Evolutionary conservation across 164 flowering plant species (phyloP), one percentile per base, ranked within the genome.

Genomic region (Nelumbo lutea): DNA sequence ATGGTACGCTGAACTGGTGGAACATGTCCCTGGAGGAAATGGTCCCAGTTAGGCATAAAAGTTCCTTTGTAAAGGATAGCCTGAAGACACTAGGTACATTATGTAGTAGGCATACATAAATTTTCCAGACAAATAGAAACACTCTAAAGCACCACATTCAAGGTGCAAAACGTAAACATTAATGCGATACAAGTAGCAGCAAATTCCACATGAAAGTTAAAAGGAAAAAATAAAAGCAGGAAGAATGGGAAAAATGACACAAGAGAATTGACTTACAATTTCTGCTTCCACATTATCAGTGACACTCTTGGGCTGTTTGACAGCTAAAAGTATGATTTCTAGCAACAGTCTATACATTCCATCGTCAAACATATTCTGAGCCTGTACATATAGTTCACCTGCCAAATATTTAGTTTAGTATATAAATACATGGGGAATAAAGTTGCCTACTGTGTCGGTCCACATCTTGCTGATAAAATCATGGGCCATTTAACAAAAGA

Each of bases 321-420:
- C 71, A 2, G 86, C 83, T 64, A 83, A 73, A 73, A 81, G 86
- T 55, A 96, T 60, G 53, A 87, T 82, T 68, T 73, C 80, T 51
- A 96, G 83, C 73, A 93, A 72, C 75, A 79, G 89, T 39, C 61
- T 68, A 77, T 90, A 96, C 93, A 88, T 88, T 73, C 44, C 80
- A 70, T 72, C 67, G 70, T 90, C 90, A 81, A 96, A 90, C 93
- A 91, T 86, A 68, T 52, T 79, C 70, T 90, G 88, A 65, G 98
- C 95, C 72, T 91, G 98, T 13, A 82, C 81, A 80, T 86, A 87
- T 45, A 91, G 62, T 67, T 93, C 97, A 55, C 99, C 99, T 96
- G 89, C 64, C 38, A 72, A 73, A 73, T 76, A 43, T 43, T 39
- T 50, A 48, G 50, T 53, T 41, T 46, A 55, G 63, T 13, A 72